phyloP scores from a whole-genome alignment of 2,329 filamentous ascomycete genomes.

The Trichoderma koningiopsis region DNA sequence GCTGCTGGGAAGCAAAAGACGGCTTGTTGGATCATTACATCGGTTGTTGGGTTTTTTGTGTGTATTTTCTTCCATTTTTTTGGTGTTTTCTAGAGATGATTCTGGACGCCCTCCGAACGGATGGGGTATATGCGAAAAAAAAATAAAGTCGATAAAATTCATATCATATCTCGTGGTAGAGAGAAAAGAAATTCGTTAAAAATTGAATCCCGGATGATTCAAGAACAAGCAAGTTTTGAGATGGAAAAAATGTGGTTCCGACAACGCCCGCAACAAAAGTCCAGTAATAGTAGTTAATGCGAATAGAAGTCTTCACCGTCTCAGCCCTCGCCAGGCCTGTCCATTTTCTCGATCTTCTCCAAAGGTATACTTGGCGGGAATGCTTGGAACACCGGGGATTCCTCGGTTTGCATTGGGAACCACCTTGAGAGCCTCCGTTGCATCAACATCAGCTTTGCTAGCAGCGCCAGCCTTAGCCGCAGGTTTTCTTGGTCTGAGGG shows the following conservation, averaged over 20 bases:
- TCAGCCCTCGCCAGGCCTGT: conserved; percentile 37
- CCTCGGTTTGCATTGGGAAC: conserved; percentile 51
- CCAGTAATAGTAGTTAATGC: neutral
- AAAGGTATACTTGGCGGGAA: conserved; percentile 47
- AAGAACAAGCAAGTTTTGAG: conserved; percentile 2
- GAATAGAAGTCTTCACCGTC: conserved; percentile 26
- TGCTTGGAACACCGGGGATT: conserved; percentile 48
- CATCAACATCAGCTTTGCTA: conserved; percentile 28
- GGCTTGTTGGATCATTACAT: conserved; percentile 22
- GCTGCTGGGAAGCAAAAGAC: conserved; percentile 23
- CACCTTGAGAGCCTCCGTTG: conserved; percentile 41
- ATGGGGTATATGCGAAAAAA: conserved; percentile 15
- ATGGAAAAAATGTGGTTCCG: conserved; percentile 13
- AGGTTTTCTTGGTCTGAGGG: conserved; percentile 31
- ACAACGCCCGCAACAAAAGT: neutral
- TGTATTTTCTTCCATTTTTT: conserved; percentile 17
- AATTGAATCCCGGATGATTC: conserved; percentile 11
- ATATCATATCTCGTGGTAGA: conserved; percentile 21
- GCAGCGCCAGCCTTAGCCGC: neutral
- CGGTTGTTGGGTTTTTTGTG: conserved; percentile 9
- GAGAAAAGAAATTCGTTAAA: conserved; percentile 24
- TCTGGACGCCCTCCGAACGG: conserved; percentile 3
- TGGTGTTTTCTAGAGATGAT: neutral
- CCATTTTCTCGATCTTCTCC: conserved; percentile 41
- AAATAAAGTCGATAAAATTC: conserved; percentile 13